These are phyloP conservation scores for Kwoniella sp. DNA, from an alignment of 768 basidiomycete genomes.

Conservation along the genomic window DNA sequence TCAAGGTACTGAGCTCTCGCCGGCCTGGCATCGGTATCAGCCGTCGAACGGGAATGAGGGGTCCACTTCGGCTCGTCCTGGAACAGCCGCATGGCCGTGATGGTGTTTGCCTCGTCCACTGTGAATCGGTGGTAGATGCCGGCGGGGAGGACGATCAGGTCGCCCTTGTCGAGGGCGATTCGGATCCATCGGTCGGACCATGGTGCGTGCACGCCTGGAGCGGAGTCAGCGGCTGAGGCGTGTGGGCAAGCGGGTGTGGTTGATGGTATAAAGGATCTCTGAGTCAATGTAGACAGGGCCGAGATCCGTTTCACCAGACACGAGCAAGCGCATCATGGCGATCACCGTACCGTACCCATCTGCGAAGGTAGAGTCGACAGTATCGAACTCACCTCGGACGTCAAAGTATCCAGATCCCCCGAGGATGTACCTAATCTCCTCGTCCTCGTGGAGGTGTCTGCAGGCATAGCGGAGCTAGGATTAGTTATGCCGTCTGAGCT, in stretches of 20 bases:
- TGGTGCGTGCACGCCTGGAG: too few relatives aligned
- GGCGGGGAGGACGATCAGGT: conserved; percentile 78
- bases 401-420: conserved; percentile 90
- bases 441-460: conserved; percentile 92
- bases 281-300: too few relatives aligned
- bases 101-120: conserved; percentile 67
- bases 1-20: conserved; percentile 36
- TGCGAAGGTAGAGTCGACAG: too few relatives aligned
- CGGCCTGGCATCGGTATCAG: conserved; percentile 48
- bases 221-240: too few relatives aligned
- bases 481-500: not conserved
- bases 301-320: too few relatives aligned
- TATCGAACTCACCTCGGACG: conserved; percentile 63
- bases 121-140: conserved; percentile 93
- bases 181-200: conserved; percentile 75
- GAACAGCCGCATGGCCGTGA: conserved; percentile 78
- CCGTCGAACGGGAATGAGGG: conserved; percentile 62
- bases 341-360: not conserved
- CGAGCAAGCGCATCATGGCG: too few relatives aligned
- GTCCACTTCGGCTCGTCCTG: conserved; percentile 92
- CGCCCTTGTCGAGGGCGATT: conserved; percentile 67
- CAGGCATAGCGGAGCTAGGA: not conserved
- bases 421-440: conserved; percentile 86
- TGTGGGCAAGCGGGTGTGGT: too few relatives aligned
- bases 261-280: too few relatives aligned